Percentiles rank a stretch among this genome's conserved stretches.
Evolutionary conservation across 176 grass and related monocot species (phyloP).

Genomic region (Elaeis guineensis): DNA sequence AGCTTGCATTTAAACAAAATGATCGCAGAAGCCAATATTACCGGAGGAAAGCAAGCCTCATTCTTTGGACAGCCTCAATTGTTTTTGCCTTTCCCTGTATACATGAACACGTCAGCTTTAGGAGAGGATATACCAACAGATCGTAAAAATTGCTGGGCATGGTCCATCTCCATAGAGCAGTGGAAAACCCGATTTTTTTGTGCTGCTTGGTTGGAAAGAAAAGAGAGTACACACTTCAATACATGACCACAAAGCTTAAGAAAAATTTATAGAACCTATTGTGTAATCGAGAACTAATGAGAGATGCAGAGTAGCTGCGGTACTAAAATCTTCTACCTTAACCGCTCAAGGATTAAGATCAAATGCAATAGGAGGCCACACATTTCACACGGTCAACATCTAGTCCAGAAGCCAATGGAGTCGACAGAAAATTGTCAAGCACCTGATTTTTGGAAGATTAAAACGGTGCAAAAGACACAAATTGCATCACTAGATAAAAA

Average conservation of each 20-base stretch:
- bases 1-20: background rate
- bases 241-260: background rate
- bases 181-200: conserved; percentile 70
- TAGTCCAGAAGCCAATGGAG: conserved; percentile 70
- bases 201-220: conserved; percentile 40
- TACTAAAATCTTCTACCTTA: conserved; percentile 41
- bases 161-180: conserved; percentile 89
- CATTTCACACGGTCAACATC: conserved; percentile 28
- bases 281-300: too few species aligned
- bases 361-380: conserved; percentile 86
- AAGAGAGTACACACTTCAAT: conserved; percentile 6
- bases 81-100: conserved; percentile 72
- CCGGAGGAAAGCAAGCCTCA: conserved; percentile 88
- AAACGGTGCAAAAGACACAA: too few species aligned
- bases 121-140: conserved; percentile 89
- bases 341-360: conserved; percentile 84
- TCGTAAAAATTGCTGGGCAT: conserved; percentile 77
- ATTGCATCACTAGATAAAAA: too few species aligned
- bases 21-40: conserved; percentile 20
- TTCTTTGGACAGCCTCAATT: conserved; percentile 65
- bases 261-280: background rate
- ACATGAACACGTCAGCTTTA: conserved; percentile 96
- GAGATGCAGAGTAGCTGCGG: too few species aligned
- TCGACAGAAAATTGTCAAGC: conserved; percentile 83
- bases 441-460: conserved; percentile 33